Evolutionary conservation across 2,329 filamentous ascomycete species (phyloP).

Genomic region (Ilyonectria robusta): DNA sequence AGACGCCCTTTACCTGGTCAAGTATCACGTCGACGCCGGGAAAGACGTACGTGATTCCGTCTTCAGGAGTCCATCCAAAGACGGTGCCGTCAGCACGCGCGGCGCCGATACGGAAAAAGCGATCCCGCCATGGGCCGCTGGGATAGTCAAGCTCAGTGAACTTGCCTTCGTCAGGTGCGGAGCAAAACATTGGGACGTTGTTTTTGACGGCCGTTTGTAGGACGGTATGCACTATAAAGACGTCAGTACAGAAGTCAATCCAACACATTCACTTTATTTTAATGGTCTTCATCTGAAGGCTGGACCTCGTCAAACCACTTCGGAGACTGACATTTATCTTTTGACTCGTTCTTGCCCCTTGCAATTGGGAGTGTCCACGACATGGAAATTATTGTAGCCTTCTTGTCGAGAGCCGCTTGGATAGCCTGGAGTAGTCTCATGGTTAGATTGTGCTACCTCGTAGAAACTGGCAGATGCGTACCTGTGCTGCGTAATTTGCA

Average conservation of each 20-base stretch:
- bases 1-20: no score
- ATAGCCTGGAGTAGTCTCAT: conserved; percentile 10
- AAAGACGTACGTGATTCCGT: conserved; percentile 12
- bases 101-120: conserved; percentile 28
- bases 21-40: conserved; percentile 22
- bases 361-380: conserved; percentile 30
- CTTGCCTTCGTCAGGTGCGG: conserved; percentile 10
- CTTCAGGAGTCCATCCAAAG: background rate
- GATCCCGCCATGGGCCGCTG: background rate
- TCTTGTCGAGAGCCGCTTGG: conserved; percentile 27
- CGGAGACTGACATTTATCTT: background rate
- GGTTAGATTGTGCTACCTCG: background rate
- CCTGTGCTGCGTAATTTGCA: conserved; percentile 19
- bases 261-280: no score
- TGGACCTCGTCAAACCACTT: no score
- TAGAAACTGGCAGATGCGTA: background rate
- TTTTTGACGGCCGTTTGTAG: background rate
- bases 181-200: conserved; percentile 33
- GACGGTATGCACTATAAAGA: background rate
- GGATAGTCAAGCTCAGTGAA: conserved; percentile 14
- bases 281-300: no score
- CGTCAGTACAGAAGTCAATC: no score
- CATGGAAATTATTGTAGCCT: conserved; percentile 33
- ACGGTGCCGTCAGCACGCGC: conserved; percentile 24
- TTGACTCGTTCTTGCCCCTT: background rate